phyloP scores from a whole-genome alignment of 192 early-diverging fungal species.

The Coemansia sp. region DNA sequence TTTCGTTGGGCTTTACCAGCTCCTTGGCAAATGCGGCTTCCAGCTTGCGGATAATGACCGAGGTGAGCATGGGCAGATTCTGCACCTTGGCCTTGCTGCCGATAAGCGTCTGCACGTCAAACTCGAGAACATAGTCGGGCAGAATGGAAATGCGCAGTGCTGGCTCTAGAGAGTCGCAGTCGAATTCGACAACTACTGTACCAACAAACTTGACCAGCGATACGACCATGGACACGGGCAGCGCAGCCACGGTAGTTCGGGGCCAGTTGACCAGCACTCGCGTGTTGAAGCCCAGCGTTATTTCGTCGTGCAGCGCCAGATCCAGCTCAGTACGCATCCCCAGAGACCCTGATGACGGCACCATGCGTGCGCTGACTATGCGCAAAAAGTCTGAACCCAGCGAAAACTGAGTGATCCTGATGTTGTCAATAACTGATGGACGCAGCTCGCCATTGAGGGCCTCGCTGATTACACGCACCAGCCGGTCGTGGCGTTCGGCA shows the following conservation, averaged over 20 bases:
- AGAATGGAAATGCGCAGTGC: slow-evolving; percentile 35
- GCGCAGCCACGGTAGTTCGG: slow-evolving; percentile 76
- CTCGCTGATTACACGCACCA: slow-evolving; percentile 53
- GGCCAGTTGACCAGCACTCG: slow-evolving; percentile 96
- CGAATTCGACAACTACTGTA: slow-evolving; percentile 63
- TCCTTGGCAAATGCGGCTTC: slow-evolving; percentile 50
- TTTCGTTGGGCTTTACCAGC: slow-evolving; percentile 48
- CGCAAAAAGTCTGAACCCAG: slow-evolving; percentile 54
- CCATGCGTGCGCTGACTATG: slow-evolving; percentile 48
- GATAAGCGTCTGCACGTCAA: slow-evolving; percentile 84
- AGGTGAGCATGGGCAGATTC: slow-evolving; percentile 89
- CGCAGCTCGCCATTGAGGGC: slow-evolving; percentile 49
- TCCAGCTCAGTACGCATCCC: slow-evolving; percentile 59
- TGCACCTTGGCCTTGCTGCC: slow-evolving; percentile 97
- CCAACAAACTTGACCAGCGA: slow-evolving; percentile 88
- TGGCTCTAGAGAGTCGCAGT: slow-evolving; percentile 32
- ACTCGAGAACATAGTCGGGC: slow-evolving; percentile 80
- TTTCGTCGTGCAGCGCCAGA: slow-evolving; percentile 86
- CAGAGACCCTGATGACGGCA: slow-evolving; percentile 39
- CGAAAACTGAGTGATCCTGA: slow-evolving; percentile 54
- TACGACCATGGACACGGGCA: slow-evolving; percentile 85
- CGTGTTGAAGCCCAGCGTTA: slow-evolving; percentile 92
- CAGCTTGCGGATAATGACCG: slow-evolving; percentile 75
- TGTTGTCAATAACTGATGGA: slow-evolving; percentile 42
- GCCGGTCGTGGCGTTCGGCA: slow-evolving; percentile 41